phyloP scores from a whole-genome alignment of 352 stramenopile genomes.

The Globisporangium sylvaticum region DNA sequence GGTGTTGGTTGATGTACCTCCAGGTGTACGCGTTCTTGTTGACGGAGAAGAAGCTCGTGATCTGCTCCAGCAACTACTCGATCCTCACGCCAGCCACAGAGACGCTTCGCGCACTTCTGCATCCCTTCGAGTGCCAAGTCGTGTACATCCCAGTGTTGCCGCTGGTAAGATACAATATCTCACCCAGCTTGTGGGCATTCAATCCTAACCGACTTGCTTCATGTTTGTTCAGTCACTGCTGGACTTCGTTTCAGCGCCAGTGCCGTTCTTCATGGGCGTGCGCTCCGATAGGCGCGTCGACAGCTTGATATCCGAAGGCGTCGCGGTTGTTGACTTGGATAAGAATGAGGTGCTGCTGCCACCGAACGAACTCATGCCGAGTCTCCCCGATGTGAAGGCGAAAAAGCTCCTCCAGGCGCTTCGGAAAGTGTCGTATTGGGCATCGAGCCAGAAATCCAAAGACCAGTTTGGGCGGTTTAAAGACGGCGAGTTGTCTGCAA shows the following conservation, averaged over 20 bases:
- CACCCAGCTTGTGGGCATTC: neutral
- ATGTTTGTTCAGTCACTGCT: constrained; percentile 37
- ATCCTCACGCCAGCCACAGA: constrained; percentile 64
- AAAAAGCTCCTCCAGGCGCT: constrained; percentile 59
- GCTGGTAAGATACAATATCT: constrained; percentile 24
- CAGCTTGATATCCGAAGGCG: constrained; percentile 41
- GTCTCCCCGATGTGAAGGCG: constrained; percentile 47
- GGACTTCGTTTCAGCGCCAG: constrained; percentile 67
- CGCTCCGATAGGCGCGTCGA: constrained; percentile 36
- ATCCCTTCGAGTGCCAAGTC: constrained; percentile 67
- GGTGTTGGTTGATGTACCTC: neutral
- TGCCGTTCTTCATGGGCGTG: constrained; percentile 80
- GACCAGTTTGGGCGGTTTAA: constrained; percentile 23
- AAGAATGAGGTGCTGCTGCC: constrained; percentile 54
- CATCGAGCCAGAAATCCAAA: constrained; percentile 27
- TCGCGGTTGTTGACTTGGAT: constrained; percentile 69
- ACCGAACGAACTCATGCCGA: constrained; percentile 37
- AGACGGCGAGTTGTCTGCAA: constrained; percentile 15
- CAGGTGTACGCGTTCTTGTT: constrained; percentile 53
- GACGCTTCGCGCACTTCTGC: constrained; percentile 53
- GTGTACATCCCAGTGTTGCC: constrained; percentile 76
- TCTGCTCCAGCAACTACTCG: constrained; percentile 47
- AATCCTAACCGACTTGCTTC: neutral
- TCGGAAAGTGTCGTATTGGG: constrained; percentile 43
- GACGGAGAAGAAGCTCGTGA: constrained; percentile 67